Evolutionary conservation across 768 basidiomycete genomes (phyloP), one percentile per base, ranked within the genome.

Genomic region (Hypsizygus marmoreus): DNA sequence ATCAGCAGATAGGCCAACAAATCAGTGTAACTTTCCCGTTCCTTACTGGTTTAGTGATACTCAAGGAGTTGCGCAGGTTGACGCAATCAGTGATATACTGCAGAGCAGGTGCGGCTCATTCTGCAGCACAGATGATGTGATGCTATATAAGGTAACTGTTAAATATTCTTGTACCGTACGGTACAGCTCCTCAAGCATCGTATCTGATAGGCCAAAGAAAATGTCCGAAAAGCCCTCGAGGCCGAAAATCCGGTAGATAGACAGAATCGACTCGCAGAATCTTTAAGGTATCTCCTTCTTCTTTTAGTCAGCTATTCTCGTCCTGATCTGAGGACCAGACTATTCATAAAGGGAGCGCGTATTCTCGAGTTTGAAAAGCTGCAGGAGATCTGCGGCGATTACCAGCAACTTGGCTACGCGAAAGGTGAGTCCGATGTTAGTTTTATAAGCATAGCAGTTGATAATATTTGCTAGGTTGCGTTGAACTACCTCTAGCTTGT

Each of bases 71-170:
- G 35, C 48, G 22, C 48, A 95, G 94, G 91, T 99, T 52, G 97
- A 99, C 65, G 90, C 93, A 5, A 90, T 99, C 64, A 95, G 92
- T 62, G 94, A 97, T 58, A 84, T 94, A 32, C 69, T 99, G 29
- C 95, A 98, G 61, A 85, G 90, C 57, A 79, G 93, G 62, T 99
- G 97, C 55, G 95, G 95, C 2, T 91, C 94, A 11, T 98, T 98
- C 78, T 97, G 94, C 66, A 95, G 95, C 55, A 87, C 95, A 2
- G 97, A 97, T 60, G 97, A 99, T 68, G 97, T 99, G 33, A 90
- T 97, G 79, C 67, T 97, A 22, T 97, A 98, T 73, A 99, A 99
- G 76, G 93, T 84, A 56, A 45, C 69, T 50, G 26, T 45, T 33
- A 43, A 30, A 44, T 41, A 10, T n/a, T 14, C 31, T 13, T 28